These are phyloP conservation scores for Asterophora lycoperdoides DNA, from an alignment of 768 basidiomycete species.

Conservation along the genomic window DNA sequence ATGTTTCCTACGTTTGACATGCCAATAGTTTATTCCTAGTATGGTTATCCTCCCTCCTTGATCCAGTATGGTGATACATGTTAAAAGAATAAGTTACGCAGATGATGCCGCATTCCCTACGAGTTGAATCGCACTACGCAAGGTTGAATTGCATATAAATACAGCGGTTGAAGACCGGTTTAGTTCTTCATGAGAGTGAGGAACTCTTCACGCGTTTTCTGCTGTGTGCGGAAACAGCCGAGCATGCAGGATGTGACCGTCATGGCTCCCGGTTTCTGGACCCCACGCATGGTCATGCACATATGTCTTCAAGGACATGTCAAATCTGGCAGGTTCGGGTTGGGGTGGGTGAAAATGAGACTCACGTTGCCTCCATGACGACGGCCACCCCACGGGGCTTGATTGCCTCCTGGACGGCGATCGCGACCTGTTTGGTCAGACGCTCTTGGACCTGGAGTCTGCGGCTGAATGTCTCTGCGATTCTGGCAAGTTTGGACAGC, in stretches of 20 bases:
- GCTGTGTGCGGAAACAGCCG: slow-evolving; percentile 96
- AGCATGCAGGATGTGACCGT: slow-evolving; percentile 98
- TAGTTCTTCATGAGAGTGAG: slow-evolving; percentile 72
- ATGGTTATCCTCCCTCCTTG: not conserved
- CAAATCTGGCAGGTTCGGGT: slow-evolving; percentile 9
- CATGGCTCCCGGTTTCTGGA: slow-evolving; percentile 94
- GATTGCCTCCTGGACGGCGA: slow-evolving; percentile 98
- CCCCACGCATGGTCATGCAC: slow-evolving; percentile 99
- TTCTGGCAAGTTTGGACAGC: slow-evolving; percentile 92
- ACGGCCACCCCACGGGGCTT: slow-evolving; percentile 97
- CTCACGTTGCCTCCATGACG: slow-evolving; percentile 96
- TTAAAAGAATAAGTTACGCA: slow-evolving; percentile 21
- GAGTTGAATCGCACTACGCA: slow-evolving; percentile 19
- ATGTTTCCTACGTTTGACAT: slow-evolving; percentile 16
- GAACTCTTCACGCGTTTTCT: slow-evolving; percentile 98
- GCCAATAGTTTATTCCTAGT: not conserved
- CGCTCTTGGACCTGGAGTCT: slow-evolving; percentile 97
- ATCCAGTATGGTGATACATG: slow-evolving; percentile 7
- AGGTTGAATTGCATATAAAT: not conserved
- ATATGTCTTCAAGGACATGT: slow-evolving; percentile 59
- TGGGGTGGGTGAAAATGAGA: slow-evolving; percentile 14
- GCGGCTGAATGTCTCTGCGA: slow-evolving; percentile 95
- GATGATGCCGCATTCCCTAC: slow-evolving; percentile 21
- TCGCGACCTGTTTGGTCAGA: slow-evolving; percentile 93
- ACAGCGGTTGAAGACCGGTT: not conserved